Percentiles rank a stretch among this genome's conserved stretches.
Conservation (phyloP, 768 basidiomycete species). For the Tulasnella sp. region DNA sequence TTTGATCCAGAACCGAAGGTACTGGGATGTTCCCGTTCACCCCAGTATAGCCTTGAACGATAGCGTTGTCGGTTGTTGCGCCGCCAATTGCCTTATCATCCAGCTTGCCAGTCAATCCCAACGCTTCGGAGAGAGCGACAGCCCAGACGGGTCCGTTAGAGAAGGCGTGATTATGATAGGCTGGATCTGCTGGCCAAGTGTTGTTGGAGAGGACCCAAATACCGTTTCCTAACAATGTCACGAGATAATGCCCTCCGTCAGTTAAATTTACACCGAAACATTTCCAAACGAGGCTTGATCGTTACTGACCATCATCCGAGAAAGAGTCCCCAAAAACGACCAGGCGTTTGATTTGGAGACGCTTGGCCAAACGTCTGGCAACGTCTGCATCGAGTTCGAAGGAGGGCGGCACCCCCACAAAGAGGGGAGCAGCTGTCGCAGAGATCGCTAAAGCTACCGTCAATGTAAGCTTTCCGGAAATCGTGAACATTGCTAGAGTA, state of each 20-base stretch:
- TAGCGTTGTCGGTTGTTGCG: slow-evolving; percentile 6
- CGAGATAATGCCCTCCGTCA: not conserved
- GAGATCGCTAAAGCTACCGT: not conserved
- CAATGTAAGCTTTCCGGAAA: not conserved
- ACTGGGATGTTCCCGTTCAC: not conserved
- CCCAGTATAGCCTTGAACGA: slow-evolving; percentile 24
- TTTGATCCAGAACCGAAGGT: slow-evolving; percentile 3
- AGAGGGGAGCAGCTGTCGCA: not conserved
- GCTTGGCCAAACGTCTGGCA: not conserved
- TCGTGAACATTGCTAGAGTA: not conserved
- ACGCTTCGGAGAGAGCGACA: not conserved
- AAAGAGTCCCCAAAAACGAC: slow-evolving; percentile 20
- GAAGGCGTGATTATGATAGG: not conserved
- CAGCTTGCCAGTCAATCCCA: not conserved
- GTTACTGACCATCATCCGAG: not conserved
- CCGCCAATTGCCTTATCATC: slow-evolving; percentile 1
- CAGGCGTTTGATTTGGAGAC: not conserved
- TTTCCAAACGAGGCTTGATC: too few relatives aligned
- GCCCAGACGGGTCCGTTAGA: not conserved
- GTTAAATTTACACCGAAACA: too few relatives aligned
- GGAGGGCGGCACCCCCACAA: not conserved
- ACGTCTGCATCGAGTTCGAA: not conserved
- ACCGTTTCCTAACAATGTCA: not conserved
- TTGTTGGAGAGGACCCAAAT: slow-evolving; percentile 5
- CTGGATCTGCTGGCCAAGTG: slow-evolving; percentile 22